Percentiles rank a stretch among this genome's conserved stretches.
Evolutionary conservation across 768 basidiomycete genomes (phyloP).

Genomic region (Crassisporium funariophilum): DNA sequence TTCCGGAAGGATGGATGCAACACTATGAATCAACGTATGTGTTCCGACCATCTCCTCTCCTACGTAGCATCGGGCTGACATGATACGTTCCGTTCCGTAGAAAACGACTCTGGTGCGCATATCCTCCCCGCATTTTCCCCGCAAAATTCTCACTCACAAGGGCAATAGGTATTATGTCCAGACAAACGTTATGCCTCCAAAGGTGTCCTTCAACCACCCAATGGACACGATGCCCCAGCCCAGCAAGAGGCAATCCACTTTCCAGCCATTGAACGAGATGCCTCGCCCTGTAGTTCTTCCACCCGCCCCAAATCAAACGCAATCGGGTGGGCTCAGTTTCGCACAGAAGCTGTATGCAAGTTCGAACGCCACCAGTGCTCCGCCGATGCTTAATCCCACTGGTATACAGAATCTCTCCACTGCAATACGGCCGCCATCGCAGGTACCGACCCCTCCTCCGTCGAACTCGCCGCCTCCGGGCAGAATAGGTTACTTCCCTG

Average conservation of each 20-base stretch:
- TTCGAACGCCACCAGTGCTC: constrained; percentile 27
- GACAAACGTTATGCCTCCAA: constrained; percentile 30
- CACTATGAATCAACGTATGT: constrained; percentile 35
- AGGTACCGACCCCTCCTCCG: neutral
- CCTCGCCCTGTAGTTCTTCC: constrained; percentile 1
- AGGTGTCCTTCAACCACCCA: constrained; percentile 37
- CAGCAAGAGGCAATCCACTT: constrained; percentile 1
- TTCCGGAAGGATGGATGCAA: constrained; percentile 36
- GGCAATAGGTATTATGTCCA: constrained; percentile 37
- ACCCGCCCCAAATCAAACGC: constrained; percentile 7
- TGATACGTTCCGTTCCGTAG: constrained; percentile 11
- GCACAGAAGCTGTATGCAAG: constrained; percentile 50
- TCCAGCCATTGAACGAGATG: constrained; percentile 13
- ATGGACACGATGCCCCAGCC: constrained; percentile 17
- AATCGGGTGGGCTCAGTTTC: constrained; percentile 25
- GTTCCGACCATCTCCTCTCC: neutral
- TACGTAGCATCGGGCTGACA: constrained; percentile 1
- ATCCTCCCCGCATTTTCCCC: neutral
- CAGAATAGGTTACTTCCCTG: neutral
- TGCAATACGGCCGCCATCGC: neutral
- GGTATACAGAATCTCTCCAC: constrained; percentile 15
- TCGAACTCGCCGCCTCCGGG: neutral
- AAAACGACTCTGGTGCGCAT: constrained; percentile 23
- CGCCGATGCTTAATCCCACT: constrained; percentile 21
- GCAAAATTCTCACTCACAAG: neutral